Conservation (phyloP, 495 filamentous ascomycete genomes). For the Bathelium albidoporum region DNA sequence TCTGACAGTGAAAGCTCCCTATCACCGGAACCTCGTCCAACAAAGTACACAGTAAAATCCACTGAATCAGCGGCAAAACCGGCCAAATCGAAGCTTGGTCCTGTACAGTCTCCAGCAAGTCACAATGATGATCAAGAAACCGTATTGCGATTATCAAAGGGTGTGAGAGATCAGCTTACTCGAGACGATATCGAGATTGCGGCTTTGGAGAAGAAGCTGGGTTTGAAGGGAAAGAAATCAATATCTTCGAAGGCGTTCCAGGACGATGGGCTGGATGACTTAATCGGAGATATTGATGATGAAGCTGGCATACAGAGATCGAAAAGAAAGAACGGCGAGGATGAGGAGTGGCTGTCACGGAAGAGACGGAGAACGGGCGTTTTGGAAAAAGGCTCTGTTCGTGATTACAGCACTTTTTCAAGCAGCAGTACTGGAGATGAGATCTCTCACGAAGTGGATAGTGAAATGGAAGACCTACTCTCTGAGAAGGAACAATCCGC, state of each 20-base stretch:
- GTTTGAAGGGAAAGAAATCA: conserved; percentile 67
- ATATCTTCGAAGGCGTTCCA: conserved; percentile 56
- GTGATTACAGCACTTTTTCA: conserved; percentile 16
- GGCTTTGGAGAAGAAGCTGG: conserved; percentile 78
- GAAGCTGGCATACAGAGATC: conserved; percentile 14
- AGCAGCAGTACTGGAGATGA: conserved; percentile 17
- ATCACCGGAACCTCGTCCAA: conserved; percentile 8
- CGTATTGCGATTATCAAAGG: conserved; percentile 35
- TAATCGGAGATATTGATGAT: conserved; percentile 51
- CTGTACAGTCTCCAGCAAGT: neutral
- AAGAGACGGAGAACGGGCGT: conserved; percentile 12
- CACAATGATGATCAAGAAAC: conserved; percentile 7
- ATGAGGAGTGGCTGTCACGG: conserved; percentile 27
- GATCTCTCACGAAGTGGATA: conserved; percentile 22
- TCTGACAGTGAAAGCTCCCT: conserved; percentile 11
- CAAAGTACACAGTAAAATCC: neutral
- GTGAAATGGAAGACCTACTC: conserved; percentile 15
- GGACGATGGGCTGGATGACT: conserved; percentile 76
- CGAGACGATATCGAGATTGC: conserved; percentile 82
- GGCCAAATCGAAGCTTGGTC: neutral
- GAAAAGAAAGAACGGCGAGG: conserved; percentile 7
- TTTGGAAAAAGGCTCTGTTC: conserved; percentile 26
- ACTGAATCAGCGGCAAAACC: conserved; percentile 8
- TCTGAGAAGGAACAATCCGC: conserved; percentile 17
- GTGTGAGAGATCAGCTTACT: conserved; percentile 52